phyloP scores from a whole-genome alignment of 768 basidiomycete species.

The Agaricus subrufescens region DNA sequence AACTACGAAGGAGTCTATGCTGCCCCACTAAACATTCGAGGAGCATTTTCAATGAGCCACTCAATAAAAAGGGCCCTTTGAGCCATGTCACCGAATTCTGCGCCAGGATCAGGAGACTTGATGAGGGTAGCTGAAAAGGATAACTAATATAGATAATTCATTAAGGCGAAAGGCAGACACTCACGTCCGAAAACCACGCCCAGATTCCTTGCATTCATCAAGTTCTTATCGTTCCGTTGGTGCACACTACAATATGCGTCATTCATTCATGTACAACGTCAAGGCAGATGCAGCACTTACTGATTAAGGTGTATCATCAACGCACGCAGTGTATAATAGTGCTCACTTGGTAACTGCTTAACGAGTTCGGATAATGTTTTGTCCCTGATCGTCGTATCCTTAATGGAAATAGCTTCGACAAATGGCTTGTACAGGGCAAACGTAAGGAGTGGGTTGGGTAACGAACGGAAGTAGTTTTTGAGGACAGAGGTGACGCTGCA shows the following conservation, averaged over 20 bases:
- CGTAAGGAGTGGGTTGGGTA: slow-evolving; percentile 89
- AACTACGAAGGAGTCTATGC: slow-evolving; percentile 16
- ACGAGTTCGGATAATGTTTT: slow-evolving; percentile 64
- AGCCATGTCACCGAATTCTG: slow-evolving; percentile 97
- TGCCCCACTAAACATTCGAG: slow-evolving; percentile 38
- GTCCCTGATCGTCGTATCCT: slow-evolving; percentile 57
- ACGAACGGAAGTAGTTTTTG: slow-evolving; percentile 92
- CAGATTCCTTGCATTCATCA: slow-evolving; percentile 93
- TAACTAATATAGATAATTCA: slow-evolving; percentile 3
- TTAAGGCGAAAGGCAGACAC: slow-evolving; percentile 27
- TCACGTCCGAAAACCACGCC: slow-evolving; percentile 98
- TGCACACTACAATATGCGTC: slow-evolving; percentile 46
- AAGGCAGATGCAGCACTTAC: slow-evolving; percentile 39
- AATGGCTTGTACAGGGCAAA: slow-evolving; percentile 90
- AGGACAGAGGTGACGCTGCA: slow-evolving; percentile 95
- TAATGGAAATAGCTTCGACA: slow-evolving; percentile 67
- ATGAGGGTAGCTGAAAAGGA: slow-evolving; percentile 77
- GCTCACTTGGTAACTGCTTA: slow-evolving; percentile 74
- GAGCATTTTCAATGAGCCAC: slow-evolving; percentile 91
- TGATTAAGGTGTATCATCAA: slow-evolving; percentile 87
- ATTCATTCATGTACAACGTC: slow-evolving; percentile 6
- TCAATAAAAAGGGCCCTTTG: slow-evolving; percentile 91
- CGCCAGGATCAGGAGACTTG: slow-evolving; percentile 78
- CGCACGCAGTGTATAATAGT: slow-evolving; percentile 77
- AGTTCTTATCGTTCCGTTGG: slow-evolving; percentile 64